Evolutionary conservation across 495 filamentous ascomycete species (phyloP).

Genomic region (Cryomyces minteri): DNA sequence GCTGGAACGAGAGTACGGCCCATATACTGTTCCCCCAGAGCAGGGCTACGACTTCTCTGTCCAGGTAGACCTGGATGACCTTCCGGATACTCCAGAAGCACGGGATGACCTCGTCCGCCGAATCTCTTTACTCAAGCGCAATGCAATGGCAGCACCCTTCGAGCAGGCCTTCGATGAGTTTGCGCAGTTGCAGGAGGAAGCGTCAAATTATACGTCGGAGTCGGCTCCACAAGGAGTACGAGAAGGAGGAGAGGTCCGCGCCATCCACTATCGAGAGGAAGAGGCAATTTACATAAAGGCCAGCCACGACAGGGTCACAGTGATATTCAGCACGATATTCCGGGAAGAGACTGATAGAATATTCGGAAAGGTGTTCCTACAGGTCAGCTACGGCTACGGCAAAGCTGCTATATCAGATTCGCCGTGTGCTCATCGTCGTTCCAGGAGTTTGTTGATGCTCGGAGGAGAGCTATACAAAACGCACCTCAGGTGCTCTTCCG

Average conservation of each 20-base stretch:
- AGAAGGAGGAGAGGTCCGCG: conserved; percentile 86
- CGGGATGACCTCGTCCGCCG: conserved; percentile 70
- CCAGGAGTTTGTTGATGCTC: conserved; percentile 90
- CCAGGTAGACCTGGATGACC: conserved; percentile 65
- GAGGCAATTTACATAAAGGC: conserved; percentile 99
- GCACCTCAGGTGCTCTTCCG: conserved; percentile 96
- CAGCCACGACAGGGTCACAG: conserved; percentile 87
- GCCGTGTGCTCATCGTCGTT: no score
- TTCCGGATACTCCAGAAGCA: conserved; percentile 62
- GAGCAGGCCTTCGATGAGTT: conserved; percentile 92
- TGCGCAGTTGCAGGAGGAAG: conserved; percentile 64
- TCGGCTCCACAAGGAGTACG: conserved; percentile 73
- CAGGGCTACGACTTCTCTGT: conserved; percentile 89
- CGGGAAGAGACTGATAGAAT: conserved; percentile 92
- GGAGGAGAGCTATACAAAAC: conserved; percentile 89
- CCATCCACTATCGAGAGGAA: conserved; percentile 94
- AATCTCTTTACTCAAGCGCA: conserved; percentile 80
- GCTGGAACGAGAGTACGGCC: conserved; percentile 82
- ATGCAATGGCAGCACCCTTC: conserved; percentile 95
- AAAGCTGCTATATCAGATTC: not conserved
- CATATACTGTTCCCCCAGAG: conserved; percentile 76
- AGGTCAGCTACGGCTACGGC: conserved; percentile 19
- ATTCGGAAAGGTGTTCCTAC: conserved; percentile 88
- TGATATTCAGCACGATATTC: conserved; percentile 98
- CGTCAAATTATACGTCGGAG: conserved; percentile 77